Evolutionary conservation across 148 eudicot genomes (phyloP).

Genomic region (Rhododendron ferrugineum): DNA sequence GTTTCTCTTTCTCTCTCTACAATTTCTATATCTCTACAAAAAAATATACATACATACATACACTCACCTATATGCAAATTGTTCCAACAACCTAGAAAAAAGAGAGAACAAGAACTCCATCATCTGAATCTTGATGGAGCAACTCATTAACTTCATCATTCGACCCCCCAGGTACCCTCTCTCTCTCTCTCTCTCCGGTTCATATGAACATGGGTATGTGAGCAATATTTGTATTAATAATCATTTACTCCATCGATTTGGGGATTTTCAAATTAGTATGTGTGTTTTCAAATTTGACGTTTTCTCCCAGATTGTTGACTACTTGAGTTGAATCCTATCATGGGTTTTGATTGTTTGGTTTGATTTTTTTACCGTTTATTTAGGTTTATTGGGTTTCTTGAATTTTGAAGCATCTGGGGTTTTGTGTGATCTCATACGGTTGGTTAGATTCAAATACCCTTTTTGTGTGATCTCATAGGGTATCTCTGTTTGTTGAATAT

Average conservation of each 20-base stretch:
- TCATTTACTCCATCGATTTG: not conserved
- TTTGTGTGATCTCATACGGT: constrained; percentile 2
- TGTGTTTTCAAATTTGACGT: not conserved
- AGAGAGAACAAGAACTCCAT: constrained; percentile 6
- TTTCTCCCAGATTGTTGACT: not conserved
- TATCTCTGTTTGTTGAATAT: not conserved
- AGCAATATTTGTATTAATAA: not conserved
- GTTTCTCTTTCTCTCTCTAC: not conserved
- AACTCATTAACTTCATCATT: constrained; percentile 87
- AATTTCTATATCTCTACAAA: too few species aligned
- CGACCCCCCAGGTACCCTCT: constrained; percentile 79
- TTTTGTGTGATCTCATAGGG: not conserved
- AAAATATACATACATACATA: not conserved
- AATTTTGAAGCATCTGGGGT: not conserved
- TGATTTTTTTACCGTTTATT: not conserved
- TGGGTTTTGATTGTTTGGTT: not conserved
- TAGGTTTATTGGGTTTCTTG: not conserved
- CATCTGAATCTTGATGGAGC: constrained; percentile 60
- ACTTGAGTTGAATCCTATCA: not conserved
- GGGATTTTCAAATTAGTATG: not conserved
- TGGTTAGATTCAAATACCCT: not conserved
- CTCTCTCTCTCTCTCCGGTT: not conserved
- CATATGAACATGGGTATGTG: not conserved
- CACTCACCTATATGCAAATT: not conserved
- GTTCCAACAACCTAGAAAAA: not conserved